Evolutionary conservation across 441 rosid genomes (phyloP), one percentile per base, ranked within the genome.

Genomic region (Adansonia rubrostipa): DNA sequence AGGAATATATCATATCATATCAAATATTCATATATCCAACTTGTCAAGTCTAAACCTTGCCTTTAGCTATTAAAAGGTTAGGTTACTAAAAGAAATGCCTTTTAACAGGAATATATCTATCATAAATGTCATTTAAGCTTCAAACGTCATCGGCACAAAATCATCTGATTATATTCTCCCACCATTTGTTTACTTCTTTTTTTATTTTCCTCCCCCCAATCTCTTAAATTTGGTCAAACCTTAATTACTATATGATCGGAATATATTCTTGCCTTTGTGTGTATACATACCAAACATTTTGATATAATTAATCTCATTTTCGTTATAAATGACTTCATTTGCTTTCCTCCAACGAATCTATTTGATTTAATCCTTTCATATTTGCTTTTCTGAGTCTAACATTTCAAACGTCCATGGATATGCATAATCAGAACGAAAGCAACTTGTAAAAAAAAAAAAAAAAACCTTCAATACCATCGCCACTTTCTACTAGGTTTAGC

Each of bases 1-100:
- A 73, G 0, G 28, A 10, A 53, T 51, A 51, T 50, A 50, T 50
- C 9, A 5, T 14, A 53, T 6, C 17, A 53, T 14, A 14, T 24
- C 28, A 24, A 24, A 24, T 24, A 24, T 24, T 24, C 28, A 24
- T 24, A 50, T 20, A 14, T 68, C 5, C 66, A 65, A 50, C 51
- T 78, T 42, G 56, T 33, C 67, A 17, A 6, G 61, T 57, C 9
- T 33, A 13, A 50, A 7, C 2, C 65, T 60, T 53, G 8, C 14
- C 60, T 71, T 80, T 77, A 56, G 63, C 74, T 17, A 68, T 82
- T 80, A 74, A 82, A 79, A 82, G 82, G 58, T 40, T 72, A 65
- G 82, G 64, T 40, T 72, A 65, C 48, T 6, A 3, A 10, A 53
- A 11, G 22, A 33, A 66, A 75, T 2, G 51, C 28, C 84, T 76